Evolutionary conservation across 1,139 yeast genomes (phyloP).

Genomic region (Magnusiomyces suaveolens): DNA sequence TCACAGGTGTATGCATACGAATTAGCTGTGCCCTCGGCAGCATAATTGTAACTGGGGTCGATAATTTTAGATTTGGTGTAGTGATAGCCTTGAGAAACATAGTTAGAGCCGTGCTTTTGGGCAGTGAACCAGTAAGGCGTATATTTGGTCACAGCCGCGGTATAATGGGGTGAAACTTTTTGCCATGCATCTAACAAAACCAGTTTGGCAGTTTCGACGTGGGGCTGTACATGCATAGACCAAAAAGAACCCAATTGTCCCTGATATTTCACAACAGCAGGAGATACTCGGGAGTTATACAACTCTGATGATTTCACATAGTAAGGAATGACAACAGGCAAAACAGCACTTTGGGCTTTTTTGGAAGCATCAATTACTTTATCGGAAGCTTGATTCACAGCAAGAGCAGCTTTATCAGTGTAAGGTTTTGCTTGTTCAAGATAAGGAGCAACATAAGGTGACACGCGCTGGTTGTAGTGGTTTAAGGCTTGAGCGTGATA

Average conservation of each 20-base stretch:
- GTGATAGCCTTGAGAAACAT: neutral
- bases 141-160: neutral
- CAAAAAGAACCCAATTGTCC: neutral
- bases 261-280: neutral
- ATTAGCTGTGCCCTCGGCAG: neutral
- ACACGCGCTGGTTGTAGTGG: neutral
- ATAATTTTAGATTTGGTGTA: neutral
- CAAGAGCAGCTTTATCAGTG: conserved; percentile 13
- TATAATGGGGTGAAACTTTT: neutral
- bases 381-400: neutral
- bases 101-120: neutral
- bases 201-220: neutral
- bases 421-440: conserved; percentile 20
- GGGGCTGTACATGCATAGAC: neutral
- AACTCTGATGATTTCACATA: neutral
- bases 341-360: neutral
- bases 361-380: neutral
- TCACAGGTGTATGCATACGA: neutral
- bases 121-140: neutral
- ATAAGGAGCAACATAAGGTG: conserved; percentile 17
- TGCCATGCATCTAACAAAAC: neutral
- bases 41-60: neutral
- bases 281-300: neutral
- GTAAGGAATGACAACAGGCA: neutral
- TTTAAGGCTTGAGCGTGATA: neutral